Conservation (phyloP, 352 stramenopile genomes). For the Globisporangium abappressorium region DNA sequence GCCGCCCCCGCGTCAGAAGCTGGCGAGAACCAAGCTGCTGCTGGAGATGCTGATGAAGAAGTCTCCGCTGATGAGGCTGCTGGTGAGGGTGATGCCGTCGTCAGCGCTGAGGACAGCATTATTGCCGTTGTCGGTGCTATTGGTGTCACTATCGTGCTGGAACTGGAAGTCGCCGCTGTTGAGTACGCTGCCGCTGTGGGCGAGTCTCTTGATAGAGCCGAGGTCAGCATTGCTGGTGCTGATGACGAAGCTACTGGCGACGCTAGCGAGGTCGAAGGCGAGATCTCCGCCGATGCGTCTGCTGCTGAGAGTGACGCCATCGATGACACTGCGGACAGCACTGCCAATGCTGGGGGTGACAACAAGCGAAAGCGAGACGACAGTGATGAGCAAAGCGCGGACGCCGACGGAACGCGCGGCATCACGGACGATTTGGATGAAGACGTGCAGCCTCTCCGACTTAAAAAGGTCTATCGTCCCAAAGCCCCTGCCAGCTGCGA, state of each 20-base stretch:
- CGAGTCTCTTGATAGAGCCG: background rate
- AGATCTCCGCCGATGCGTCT: background rate
- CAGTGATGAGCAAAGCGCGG: background rate
- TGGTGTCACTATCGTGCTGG: too few relatives aligned
- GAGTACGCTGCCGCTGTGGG: background rate
- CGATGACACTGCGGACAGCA: background rate
- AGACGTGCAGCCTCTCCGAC: constrained; percentile 9
- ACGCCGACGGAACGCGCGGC: background rate
- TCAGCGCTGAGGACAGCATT: background rate
- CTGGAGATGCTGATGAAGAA: background rate
- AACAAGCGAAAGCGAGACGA: constrained; percentile 17
- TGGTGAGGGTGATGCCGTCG: background rate
- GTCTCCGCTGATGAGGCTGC: background rate
- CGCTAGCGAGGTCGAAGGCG: background rate
- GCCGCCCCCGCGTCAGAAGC: background rate
- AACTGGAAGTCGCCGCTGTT: background rate
- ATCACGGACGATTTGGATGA: background rate
- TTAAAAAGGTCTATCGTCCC: constrained; percentile 7
- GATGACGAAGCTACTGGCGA: background rate
- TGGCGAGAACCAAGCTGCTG: background rate
- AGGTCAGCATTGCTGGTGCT: background rate
- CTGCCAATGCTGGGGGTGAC: background rate
- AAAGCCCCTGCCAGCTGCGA: background rate
- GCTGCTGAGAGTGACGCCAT: background rate
- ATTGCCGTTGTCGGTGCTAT: background rate